Evolutionary conservation across 129 eudicot genomes (phyloP), one percentile per base, ranked within the genome.

Genomic region (Pulicaria dysenterica): DNA sequence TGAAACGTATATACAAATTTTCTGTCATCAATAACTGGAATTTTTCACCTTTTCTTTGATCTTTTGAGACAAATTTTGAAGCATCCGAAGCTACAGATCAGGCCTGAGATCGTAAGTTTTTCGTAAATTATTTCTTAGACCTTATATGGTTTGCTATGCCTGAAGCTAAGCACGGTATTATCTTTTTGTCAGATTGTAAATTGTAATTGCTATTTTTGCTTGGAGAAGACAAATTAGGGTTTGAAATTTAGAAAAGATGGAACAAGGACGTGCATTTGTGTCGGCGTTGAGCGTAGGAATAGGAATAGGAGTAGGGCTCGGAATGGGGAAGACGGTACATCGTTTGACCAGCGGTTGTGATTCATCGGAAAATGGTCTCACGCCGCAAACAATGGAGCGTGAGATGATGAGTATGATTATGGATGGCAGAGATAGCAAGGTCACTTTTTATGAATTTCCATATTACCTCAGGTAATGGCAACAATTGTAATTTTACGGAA

Each of bases 261-360:
- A 86, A 2, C 86, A 85, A 58, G 87, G 88, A 50, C 65, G 82
- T 53, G 72, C 85, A 73, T 80, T 85, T 72, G 79, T 93, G 87
- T 87, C 96, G 17, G 98, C 96, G 16, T 82, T 89, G 85, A 84
- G 96, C 16, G 95, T 93, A 19, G 98, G 98, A 12, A 78, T 93
- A 70, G 98, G 97, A 12, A 90, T 91, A 5, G 96, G 95, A 24
- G 92, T 91, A 11, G 98, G 98, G 76, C 73, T 93, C 50, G 98
- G 98, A 72, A 71, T 89, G 79, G 98, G 98, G 72, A 87, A 85
- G 72, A 81, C 88, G 36, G 91, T 84, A 4, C 81, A 83, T 61
- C 81, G 81, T 73, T 89, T 92, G 90, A 70, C 88, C 5, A 76
- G 88, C 50, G 80, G 75, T 8, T 64, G 46, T 13, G 77, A 58